Evolutionary conservation across 371 early-diverging fungal species (phyloP).

Genomic region (Phascolomyces articulosus): DNA sequence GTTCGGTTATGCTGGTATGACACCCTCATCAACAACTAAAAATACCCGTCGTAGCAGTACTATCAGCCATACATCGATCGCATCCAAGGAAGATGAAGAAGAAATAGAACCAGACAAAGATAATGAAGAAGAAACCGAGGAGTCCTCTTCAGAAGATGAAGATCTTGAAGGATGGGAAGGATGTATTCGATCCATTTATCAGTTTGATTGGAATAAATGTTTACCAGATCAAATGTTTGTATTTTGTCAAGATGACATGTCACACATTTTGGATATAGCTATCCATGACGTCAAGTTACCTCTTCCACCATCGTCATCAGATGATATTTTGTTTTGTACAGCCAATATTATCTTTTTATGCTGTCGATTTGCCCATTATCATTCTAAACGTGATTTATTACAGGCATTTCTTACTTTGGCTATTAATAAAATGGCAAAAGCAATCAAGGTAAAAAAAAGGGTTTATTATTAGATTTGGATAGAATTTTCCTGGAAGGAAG

Average conservation of each 20-base stretch:
- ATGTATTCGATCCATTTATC: slow-evolving; percentile 31
- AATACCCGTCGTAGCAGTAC: slow-evolving; percentile 10
- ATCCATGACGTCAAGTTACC: slow-evolving; percentile 56
- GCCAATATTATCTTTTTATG: slow-evolving; percentile 86
- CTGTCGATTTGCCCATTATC: slow-evolving; percentile 87
- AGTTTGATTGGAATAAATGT: slow-evolving; percentile 77
- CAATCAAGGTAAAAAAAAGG: slow-evolving; percentile 51
- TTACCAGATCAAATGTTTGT: slow-evolving; percentile 90
- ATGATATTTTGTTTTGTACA: slow-evolving; percentile 62
- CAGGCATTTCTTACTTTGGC: slow-evolving; percentile 60
- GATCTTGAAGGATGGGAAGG: slow-evolving; percentile 26
- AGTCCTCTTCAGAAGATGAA: too few species aligned
- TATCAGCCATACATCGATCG: not conserved
- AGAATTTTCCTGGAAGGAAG: too few species aligned
- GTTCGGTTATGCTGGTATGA: not conserved
- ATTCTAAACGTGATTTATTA: slow-evolving; percentile 66
- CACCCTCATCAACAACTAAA: slow-evolving; percentile 15
- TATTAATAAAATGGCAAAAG: slow-evolving; percentile 52
- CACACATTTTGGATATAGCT: slow-evolving; percentile 67
- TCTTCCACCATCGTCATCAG: slow-evolving; percentile 31
- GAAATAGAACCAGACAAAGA: slow-evolving; percentile 25
- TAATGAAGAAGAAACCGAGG: slow-evolving; percentile 10
- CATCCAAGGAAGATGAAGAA: slow-evolving; percentile 8
- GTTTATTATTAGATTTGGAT: too few species aligned
- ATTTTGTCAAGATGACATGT: slow-evolving; percentile 68